Base-by-base conservation (phyloP, 2,329 filamentous ascomycete genomes). In the Sphaerostilbella broomeana region DNA sequence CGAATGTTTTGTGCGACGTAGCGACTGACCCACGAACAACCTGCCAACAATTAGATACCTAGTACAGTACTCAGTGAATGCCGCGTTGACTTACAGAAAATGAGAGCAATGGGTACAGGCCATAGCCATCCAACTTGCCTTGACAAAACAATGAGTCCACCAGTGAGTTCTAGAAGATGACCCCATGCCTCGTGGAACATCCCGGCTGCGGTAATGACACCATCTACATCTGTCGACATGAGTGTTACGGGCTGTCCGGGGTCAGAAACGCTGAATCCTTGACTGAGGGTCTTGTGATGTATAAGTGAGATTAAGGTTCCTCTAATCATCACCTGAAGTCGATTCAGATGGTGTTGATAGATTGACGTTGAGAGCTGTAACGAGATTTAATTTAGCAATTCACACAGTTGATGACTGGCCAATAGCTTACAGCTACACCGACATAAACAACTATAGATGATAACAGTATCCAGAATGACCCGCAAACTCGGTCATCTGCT, bases 111-210 rank as follows among this genome's bases (percentile, higher is more conserved):
- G 0, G 65, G 66, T 9, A 69, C 45, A 1, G 59, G 59, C 47
- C 57, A 68, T 4, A 69, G 41, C 64, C 65, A 69, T 9, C 65
- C 62, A 4, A 71, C 59, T 44, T 68, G 46, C 10, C 43, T 44
- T 6, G 58, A 55, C 3, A 72, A 45, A 36, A 71, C 51, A 6
- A 40, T 32, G 3, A 66, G 54, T 2, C 65, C 68, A 24, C 70
- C 49, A 0, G 59, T 25, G 0, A 69, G 58, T 40, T 70, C 67
- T 1, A 69, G n/a, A 1, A 59, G 25, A 11, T 65, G 56, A 0
- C 60, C 66, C 63, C 65, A 69, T 1, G 55, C 58, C 28, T 69
- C 66, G 33, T 69, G 65, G 11, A 64, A 42, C 59, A 68, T 62
- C 20, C 55, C 51, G 0, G 51, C 54, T 5, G 59, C 52, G 0